Evolutionary conservation across 2,329 filamentous ascomycete species (phyloP).

Genomic region (Aspergillus spinulosporus): DNA sequence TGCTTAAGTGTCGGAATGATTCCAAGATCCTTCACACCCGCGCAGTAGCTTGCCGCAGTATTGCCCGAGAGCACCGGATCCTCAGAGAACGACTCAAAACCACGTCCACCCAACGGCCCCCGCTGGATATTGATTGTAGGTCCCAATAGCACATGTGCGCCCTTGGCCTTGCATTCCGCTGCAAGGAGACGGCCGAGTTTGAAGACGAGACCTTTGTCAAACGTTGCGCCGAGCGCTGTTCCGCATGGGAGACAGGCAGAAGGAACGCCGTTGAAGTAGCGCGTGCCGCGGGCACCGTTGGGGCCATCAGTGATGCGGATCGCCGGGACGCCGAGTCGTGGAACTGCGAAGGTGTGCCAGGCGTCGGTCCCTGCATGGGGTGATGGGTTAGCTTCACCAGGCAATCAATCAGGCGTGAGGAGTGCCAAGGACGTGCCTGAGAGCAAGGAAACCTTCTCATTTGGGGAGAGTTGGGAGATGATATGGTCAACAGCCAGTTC

Average conservation of each 20-base stretch:
- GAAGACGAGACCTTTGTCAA: conserved; percentile 70
- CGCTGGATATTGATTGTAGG: conserved; percentile 81
- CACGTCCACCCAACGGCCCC: conserved; percentile 75
- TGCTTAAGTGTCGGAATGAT: conserved; percentile 77
- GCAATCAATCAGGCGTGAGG: too few species aligned
- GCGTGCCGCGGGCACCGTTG: conserved; percentile 67
- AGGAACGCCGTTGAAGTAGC: conserved; percentile 67
- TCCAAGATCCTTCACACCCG: conserved; percentile 71
- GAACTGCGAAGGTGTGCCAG: conserved; percentile 67
- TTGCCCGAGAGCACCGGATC: conserved; percentile 72
- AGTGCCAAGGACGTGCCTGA: too few species aligned
- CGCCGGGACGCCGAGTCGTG: conserved; percentile 62
- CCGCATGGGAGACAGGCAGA: conserved; percentile 79
- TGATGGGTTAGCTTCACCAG: not conserved
- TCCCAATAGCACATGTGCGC: conserved; percentile 70
- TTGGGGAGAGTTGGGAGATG: too few species aligned
- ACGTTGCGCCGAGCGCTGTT: conserved; percentile 75
- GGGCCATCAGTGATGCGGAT: conserved; percentile 70
- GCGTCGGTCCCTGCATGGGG: conserved; percentile 53
- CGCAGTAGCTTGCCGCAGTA: conserved; percentile 69
- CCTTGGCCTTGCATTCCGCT: conserved; percentile 70
- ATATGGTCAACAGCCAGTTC: too few species aligned
- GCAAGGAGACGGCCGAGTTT: conserved; percentile 71
- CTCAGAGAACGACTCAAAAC: conserved; percentile 85
- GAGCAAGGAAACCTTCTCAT: too few species aligned